A percentile compares a stretch with the other conserved stretches of the same genome.
These are phyloP conservation scores for Tetrapisispora namnaoensis DNA, from an alignment of 805 yeast species.

Conservation along the genomic window DNA sequence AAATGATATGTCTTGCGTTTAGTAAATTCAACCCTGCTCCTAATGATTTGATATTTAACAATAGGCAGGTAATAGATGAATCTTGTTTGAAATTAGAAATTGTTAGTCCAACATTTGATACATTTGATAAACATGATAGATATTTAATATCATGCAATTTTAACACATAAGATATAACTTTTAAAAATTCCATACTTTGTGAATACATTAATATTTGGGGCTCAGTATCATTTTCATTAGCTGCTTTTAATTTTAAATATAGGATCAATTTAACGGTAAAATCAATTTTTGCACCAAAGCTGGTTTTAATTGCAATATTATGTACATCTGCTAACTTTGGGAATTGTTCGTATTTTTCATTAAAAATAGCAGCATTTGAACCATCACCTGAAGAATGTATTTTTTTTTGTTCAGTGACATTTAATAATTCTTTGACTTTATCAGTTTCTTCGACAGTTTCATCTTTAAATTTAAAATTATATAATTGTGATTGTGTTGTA, in stretches of 20 bases:
- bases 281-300: conserved; percentile 83
- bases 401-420: not conserved
- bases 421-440: not conserved
- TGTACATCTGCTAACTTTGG: conserved; percentile 36
- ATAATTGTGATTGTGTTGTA: conserved; percentile 44
- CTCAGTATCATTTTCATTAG: conserved; percentile 22
- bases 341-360: conserved; percentile 18
- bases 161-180: conserved; percentile 57
- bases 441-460: conserved; percentile 1
- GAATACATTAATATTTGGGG: conserved; percentile 84
- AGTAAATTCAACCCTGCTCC: conserved; percentile 86
- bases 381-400: not conserved
- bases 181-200: conserved; percentile 74
- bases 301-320: conserved; percentile 33
- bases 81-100: conserved; percentile 49
- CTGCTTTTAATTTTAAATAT: conserved; percentile 48
- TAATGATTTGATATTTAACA: conserved; percentile 76
- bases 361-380: conserved; percentile 5
- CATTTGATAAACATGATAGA: conserved; percentile 34
- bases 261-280: conserved; percentile 63
- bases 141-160: conserved; percentile 45
- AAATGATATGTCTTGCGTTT: conserved; percentile 84
- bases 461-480: conserved; percentile 49
- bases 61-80: conserved; percentile 64
- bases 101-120: conserved; percentile 13